Base-by-base conservation (phyloP, 2,329 filamentous ascomycete genomes). In the Fusarium circinatum region DNA sequence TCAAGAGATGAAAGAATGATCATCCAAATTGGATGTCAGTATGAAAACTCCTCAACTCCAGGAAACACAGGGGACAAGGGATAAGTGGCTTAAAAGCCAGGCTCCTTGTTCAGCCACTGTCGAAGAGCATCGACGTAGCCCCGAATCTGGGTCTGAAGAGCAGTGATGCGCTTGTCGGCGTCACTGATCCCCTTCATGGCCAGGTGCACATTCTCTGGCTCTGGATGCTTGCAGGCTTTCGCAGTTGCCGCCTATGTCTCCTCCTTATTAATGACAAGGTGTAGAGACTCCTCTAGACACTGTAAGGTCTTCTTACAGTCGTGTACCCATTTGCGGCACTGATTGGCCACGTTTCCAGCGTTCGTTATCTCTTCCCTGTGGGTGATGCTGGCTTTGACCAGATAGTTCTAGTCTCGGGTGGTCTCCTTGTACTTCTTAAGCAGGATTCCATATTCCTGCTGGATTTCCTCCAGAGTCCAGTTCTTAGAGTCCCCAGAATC, bases 1-100 rank as follows among this genome's bases (percentile, higher is more conserved):
- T 34, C n/a, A 41, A 34, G 45, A 6, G 39, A 32, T 11, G 13
- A 24, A 6, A 8, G 24, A 38, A 15, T 62, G 32, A 8, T 20
- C 18, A 41, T 61, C 30, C n/a, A 18, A 30, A 48, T 48, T 20
- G 22, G 30, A 47, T 38, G 38, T 41, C 32, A 47, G 32, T 14
- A 34, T 24, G 10, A 38, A 62, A 58, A 58, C 51, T 58, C 41
- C 41, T 6, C 17, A 28, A 47, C 42, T 62, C 49, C 20, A 30
- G 17, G 28, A 48, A 49, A 28, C 18, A 2, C 13, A 28, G 42
- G 3, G 22, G 13, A 28, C 17, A 24, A 30, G 22, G 32, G 4
- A 9, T 12, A 7, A 26, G 17, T 26, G 30, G 13, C 11, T 45
- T 36, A 58, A 14, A 34, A 26, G 8, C 30, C 41, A 22, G 54